These are phyloP conservation scores for Fusarium solani-melongenae DNA, from an alignment of 2,329 filamentous ascomycete genomes.

Conservation along the genomic window DNA sequence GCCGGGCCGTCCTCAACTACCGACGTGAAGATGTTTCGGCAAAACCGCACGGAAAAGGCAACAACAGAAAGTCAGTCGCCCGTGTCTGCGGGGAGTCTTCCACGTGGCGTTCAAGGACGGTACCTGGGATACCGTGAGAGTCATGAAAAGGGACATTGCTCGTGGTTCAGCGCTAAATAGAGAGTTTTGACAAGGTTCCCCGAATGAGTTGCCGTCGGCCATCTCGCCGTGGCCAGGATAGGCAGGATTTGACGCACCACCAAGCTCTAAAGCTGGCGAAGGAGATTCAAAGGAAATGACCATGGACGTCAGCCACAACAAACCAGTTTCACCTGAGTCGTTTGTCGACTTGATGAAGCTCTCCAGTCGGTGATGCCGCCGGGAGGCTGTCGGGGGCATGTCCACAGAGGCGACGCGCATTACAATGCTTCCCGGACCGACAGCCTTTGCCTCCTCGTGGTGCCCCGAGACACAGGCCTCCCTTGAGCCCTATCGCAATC, in stretches of 20 bases:
- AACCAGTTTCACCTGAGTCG: conserved; percentile 22
- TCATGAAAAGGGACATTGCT: conserved; percentile 28
- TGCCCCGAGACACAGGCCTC: conserved; percentile 11
- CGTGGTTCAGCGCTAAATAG: conserved; percentile 17
- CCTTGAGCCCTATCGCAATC: neutral
- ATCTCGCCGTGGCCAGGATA: conserved; percentile 4
- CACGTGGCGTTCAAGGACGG: conserved; percentile 23
- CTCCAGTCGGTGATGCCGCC: conserved; percentile 23
- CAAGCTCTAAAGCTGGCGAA: neutral
- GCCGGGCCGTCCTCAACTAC: conserved; percentile 20
- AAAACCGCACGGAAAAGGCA: conserved; percentile 3
- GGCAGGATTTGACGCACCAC: conserved; percentile 9
- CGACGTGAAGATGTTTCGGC: conserved; percentile 11
- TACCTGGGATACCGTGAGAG: conserved; percentile 31
- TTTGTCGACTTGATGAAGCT: neutral
- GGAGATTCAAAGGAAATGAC: neutral
- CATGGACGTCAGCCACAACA: neutral
- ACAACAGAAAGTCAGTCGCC: neutral
- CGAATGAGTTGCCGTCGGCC: neutral
- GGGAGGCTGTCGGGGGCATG: neutral
- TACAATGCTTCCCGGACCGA: conserved; percentile 3
- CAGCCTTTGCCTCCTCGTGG: conserved; percentile 24
- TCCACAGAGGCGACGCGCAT: conserved; percentile 20
- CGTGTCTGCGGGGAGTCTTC: conserved; percentile 24
- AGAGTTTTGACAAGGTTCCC: conserved; percentile 6